Percentiles rank a stretch among this genome's conserved stretches.
phyloP scores from a whole-genome alignment of 2,329 filamentous ascomycete species.

The Colletotrichum limetticola region DNA sequence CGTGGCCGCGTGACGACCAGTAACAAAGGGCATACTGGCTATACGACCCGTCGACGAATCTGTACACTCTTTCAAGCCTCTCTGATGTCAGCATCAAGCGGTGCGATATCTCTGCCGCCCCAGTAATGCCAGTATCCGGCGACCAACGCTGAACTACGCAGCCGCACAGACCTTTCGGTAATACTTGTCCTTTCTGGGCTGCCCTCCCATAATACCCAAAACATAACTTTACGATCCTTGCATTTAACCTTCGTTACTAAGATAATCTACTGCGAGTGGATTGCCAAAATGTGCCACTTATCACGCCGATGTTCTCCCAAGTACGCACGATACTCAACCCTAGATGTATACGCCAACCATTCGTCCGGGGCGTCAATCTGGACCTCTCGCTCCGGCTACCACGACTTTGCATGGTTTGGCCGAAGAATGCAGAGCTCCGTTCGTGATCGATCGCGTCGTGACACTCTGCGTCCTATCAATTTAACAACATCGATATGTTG shows the following conservation, averaged over 20 bases:
- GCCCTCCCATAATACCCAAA: background rate
- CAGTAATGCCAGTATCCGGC: background rate
- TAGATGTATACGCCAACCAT: background rate
- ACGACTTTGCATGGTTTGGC: background rate
- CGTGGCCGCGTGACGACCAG: no score
- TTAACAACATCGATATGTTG: no score
- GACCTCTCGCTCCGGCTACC: background rate
- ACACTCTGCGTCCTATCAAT: no score
- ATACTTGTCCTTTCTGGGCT: background rate
- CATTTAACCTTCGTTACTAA: background rate
- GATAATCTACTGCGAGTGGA: no score
- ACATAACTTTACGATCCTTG: background rate
- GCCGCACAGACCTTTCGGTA: background rate
- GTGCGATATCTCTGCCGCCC: background rate
- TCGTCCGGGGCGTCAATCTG: background rate
- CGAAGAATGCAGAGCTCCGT: background rate
- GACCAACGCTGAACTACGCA: background rate
- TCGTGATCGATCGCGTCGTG: no score
- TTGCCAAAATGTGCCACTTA: background rate
- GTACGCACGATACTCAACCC: background rate
- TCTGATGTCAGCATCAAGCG: background rate
- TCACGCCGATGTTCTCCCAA: background rate
- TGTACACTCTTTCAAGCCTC: slow-evolving; percentile 39
- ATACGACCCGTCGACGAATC: no score
- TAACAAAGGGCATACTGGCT: no score